phyloP scores from a whole-genome alignment of 2,329 filamentous ascomycete genomes.

The Fusarium sterilihyphosum region DNA sequence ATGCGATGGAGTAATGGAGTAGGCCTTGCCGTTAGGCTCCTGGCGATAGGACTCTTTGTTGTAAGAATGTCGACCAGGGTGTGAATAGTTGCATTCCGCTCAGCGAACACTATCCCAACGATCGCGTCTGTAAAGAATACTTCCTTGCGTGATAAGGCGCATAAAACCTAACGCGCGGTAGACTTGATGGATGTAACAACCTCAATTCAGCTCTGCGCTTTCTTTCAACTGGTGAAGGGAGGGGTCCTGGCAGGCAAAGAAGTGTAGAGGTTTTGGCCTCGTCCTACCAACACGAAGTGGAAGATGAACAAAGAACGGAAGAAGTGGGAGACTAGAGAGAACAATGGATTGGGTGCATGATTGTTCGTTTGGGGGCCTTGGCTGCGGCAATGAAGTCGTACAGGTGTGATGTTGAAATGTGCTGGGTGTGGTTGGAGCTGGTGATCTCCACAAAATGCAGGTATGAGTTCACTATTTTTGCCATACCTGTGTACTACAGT shows the following conservation, averaged over 20 bases:
- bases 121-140: background rate
- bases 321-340: background rate
- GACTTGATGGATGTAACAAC: background rate
- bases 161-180: background rate
- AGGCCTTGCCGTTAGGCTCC: background rate
- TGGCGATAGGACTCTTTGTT: background rate
- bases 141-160: background rate
- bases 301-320: background rate
- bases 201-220: conserved; percentile 4
- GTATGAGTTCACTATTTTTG: conserved; percentile 27
- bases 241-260: conserved; percentile 6
- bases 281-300: background rate
- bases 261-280: background rate
- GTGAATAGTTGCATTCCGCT: conserved; percentile 11
- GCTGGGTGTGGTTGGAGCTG: conserved; percentile 9
- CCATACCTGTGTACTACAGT: background rate
- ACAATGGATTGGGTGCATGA: background rate
- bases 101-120: background rate
- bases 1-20: background rate
- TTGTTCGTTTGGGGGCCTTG: conserved; percentile 4
- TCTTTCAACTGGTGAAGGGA: conserved; percentile 22
- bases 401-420: conserved; percentile 26
- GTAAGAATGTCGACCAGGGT: conserved; percentile 15
- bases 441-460: conserved; percentile 34
- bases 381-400: conserved; percentile 8